Base-by-base conservation (phyloP, 1,284 basidiomycete species). In the Heliocybe sulcata region DNA sequence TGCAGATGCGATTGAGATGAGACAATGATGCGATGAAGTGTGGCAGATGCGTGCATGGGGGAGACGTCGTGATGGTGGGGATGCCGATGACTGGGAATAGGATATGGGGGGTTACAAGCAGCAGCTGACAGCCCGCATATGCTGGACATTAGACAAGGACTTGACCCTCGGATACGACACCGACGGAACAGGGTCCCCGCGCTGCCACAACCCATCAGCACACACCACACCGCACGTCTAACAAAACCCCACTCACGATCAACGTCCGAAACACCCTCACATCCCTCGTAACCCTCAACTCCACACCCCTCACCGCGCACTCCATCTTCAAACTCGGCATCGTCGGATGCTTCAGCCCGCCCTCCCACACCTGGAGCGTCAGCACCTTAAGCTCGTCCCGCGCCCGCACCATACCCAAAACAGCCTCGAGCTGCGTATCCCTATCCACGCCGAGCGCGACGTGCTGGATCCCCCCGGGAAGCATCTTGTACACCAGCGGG, bases 401-500 rank as follows among this genome's bases (percentile, higher is more conserved):
- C 2, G 67, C 64, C 79, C 25, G 10, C 6, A 49, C 47, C 47
- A 49, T 16, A 11, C 27, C n/a, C 33, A 85, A 64, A 26, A 85
- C 67, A 10, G 75, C 70, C 59, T 76, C 76, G 35, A 87, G 65
- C 23, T 71, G 66, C 0, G 79, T 81, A 54, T 81, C 78, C 57
- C 70, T 71, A 62, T 81, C 77, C 50, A 87, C 64, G 19, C 83
- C 79, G 38, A 87, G 69, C 26, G 81, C 79, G 38, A 87, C 62
- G 57, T 82, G 79, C 60, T 79, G 72, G 20, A 87, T 63, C 12
- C 69, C 65, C 14, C 62, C 57, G 19, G 82, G 77, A 52, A 85
- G 69, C n/a, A 69, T 65, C 56, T 75, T 77, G 69, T 75, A 79
- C 53, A 82, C 63, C 54, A 69, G 60, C 19, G 75, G 69, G 10